Base-by-base conservation (phyloP, 495 filamentous ascomycete genomes). In the Aspergillus coremiiformis region DNA sequence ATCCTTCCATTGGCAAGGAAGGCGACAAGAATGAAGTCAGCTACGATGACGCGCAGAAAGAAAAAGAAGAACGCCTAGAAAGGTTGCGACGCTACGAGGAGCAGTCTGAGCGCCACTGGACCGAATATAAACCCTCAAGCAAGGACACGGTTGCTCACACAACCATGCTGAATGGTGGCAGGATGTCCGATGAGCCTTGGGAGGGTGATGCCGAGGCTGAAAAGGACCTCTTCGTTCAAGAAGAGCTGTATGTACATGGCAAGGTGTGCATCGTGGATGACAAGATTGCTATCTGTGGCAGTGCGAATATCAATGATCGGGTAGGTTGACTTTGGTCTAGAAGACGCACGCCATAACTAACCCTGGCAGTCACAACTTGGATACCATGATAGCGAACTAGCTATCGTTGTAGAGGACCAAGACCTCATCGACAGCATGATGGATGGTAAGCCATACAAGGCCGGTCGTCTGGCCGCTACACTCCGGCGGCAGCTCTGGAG, bases 241-340 rank as follows among this genome's bases (percentile, higher is more conserved):
- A 98, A 64, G 90, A 98, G 72, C 77, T 96, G 0, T 98, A 96
- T 57, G 80, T 96, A 32, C 92, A 98, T 62, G 86, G 82, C 33
- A 96, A 96, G 68, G 75, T 93, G 27, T 77, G 88, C 52, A 95
- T 95, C 55, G 87, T 83, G 12, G 90, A 96, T 60, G 89, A 96
- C 62, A 76, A 80, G 32, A 77, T 86, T 32, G 84, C 83, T 21
- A 85, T 96, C 50, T 95, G 91, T 63, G 92, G 92, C 14, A 86
- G 81, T 47, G 84, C 86, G 35, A 96, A 98, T 66, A 81, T 98
- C 66, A 96, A 98, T 59, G 92, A 96, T 61, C 81, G 93, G 43
- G 78, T 81, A 70, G 68, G 72, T 59, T 37, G 53, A 39, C 55
- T 41, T 20, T 26, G 24, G 20, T 23, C 42, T 32, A 26, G 27